Evolutionary conservation across 306 rosid species (phyloP), one percentile per base, ranked within the genome.

Genomic region (Pyrus betulifolia): DNA sequence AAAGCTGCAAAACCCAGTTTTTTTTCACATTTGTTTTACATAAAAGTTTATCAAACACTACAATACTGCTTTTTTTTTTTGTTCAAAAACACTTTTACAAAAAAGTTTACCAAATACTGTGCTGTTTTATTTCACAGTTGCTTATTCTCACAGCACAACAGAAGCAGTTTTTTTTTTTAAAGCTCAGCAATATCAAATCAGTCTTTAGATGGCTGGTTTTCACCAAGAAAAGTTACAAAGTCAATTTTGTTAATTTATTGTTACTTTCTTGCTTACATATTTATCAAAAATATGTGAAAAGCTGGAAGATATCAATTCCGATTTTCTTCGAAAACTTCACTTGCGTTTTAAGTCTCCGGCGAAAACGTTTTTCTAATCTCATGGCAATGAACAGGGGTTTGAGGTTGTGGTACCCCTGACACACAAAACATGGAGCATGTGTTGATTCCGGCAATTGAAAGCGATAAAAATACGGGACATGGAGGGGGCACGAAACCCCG

Each of bases 351-450:
- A 61, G 66, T 61, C 66, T 13, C 66, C 9, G 19, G 66, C 18
- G 10, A 27, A 61, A 71, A 21, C 66, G 13, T 71, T 55, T 72
- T 58, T 12, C 33, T 18, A 21, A 42, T 35, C 70, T 19, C 54
- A 82, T 69, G 25, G 44, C n/a, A 55, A 63, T 51, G 73, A 70
- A 70, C 82, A 93, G 95, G 96, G 96, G 0, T 93, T 93, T 83
- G 96, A 91, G 88, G 95, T 89, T 62, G 85, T 93, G 31, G 85
- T 84, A 58, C 93, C 93, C 93, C 90, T 22, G 97, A 91, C 79
- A 89, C 80, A 80, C 87, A 87, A 42, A 93, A 93, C 1, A 91
- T 89, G 91, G 98, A 93, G 63, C 97, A 91, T 69, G 79, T 91
- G 3, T 79, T 91, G 76, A 80, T 82, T 82, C 96, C 98, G 45